Base-by-base conservation (phyloP, 2,329 filamentous ascomycete genomes). In the Apiospora koreana region DNA sequence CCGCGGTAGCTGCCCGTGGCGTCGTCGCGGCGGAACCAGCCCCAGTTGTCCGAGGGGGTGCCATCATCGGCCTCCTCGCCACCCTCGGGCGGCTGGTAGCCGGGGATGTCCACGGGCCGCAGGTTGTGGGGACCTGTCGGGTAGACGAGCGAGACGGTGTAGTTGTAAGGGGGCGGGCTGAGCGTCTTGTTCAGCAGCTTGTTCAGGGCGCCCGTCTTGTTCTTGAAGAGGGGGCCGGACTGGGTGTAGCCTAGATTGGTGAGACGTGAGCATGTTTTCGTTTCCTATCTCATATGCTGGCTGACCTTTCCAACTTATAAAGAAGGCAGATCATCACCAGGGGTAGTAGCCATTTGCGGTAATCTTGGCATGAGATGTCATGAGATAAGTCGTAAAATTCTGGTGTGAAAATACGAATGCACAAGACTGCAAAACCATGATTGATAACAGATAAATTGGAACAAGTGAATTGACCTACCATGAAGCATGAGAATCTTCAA, bases 121-220 rank as follows among this genome's bases (percentile, higher is more conserved):
- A 95, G 87, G 4, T 85, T 87, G 77, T 88, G 85, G 4, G 93
- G 93, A 0, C 81, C 93, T 0, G 92, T 93, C 5, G 92, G 91
- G 81, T 93, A 94, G 77, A 89, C 81, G 68, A 94, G 85, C 3
- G 80, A 84, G 73, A 85, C 86, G 69, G 79, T 85, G 76, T 88
- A 79, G 74, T 84, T 83, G 69, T 87, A 82, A 62, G 91, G 87
- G 1, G 87, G 81, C 5, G 74, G 71, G 10, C 89, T 87, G 73
- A 98, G 92, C 38, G 89, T 83, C 78, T 97, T 97, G 72, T 85
- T 81, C 70, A 98, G 87, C 69, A 91, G 85, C 81, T 98, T 97
- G 76, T 94, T 90, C 1, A 98, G 86, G 14, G 94, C 94, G 80
- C 94, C 93, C 64, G 94, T 97, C 84, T 98, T 98, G 80, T 92